Conservation (phyloP, 139 green algal genomes). For the Raphidocelis subcapitata region DNA sequence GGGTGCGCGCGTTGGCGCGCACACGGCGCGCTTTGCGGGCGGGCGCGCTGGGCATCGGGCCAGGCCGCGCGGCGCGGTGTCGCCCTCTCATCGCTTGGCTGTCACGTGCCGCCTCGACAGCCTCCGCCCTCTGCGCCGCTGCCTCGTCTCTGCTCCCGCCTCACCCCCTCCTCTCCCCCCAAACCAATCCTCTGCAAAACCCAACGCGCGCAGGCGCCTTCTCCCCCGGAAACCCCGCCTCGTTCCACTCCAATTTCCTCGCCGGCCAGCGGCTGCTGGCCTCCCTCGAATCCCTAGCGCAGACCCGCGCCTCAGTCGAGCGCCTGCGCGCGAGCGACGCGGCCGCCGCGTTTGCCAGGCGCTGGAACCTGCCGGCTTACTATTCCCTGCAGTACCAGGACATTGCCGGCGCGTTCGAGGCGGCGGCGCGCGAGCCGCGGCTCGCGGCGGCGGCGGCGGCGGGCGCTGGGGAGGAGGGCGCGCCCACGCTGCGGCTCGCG, state of each 20-base stretch:
- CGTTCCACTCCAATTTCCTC: constrained; percentile 86
- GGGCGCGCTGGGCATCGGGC: too few relatives aligned
- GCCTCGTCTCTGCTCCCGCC: too few relatives aligned
- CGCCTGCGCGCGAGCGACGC: constrained; percentile 55
- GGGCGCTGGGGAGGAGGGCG: neutral
- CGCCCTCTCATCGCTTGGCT: too few relatives aligned
- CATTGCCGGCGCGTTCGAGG: constrained; percentile 46
- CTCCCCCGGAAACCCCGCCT: constrained; percentile 74
- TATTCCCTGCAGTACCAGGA: constrained; percentile 87
- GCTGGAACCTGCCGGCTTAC: constrained; percentile 94
- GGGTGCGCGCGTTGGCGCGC: too few relatives aligned
- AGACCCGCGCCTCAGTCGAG: constrained; percentile 45
- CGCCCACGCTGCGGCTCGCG: constrained; percentile 33
- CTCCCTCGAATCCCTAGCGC: constrained; percentile 49
- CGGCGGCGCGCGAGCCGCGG: constrained; percentile 5
- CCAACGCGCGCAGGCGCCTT: constrained; percentile 63
- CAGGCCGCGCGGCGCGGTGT: too few relatives aligned
- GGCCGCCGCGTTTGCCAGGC: constrained; percentile 60
- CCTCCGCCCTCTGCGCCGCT: too few relatives aligned
- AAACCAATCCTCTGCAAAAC: too few relatives aligned
- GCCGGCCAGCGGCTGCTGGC: constrained; percentile 36
- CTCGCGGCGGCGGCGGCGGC: neutral
- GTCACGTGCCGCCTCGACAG: too few relatives aligned
- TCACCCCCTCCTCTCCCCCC: too few relatives aligned
- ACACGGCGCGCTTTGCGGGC: too few relatives aligned